These are phyloP conservation scores for Begonia loranthoides DNA, from an alignment of 306 rosid species.

Conservation along the genomic window DNA sequence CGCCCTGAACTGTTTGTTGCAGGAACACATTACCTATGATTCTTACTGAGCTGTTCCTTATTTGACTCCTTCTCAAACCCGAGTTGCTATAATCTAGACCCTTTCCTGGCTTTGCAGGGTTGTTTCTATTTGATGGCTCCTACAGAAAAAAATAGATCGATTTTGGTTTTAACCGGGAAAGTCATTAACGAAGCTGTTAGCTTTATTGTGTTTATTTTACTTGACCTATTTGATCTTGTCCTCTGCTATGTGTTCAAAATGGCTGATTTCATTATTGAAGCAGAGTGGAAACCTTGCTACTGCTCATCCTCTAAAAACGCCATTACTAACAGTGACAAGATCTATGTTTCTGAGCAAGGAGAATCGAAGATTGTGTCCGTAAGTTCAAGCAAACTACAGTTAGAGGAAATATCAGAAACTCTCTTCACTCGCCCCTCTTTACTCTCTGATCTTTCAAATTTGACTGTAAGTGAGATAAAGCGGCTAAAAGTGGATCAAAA, in stretches of 20 bases:
- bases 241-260: slow-evolving; percentile 54
- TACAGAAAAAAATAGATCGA: slow-evolving; percentile 26
- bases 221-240: slow-evolving; percentile 50
- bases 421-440: slow-evolving; percentile 66
- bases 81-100: too few relatives aligned
- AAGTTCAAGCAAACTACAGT: slow-evolving; percentile 35
- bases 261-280: slow-evolving; percentile 57
- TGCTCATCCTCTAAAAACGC: slow-evolving; percentile 62
- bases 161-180: slow-evolving; percentile 23
- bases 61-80: too few relatives aligned
- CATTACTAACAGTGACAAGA: slow-evolving; percentile 54
- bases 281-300: slow-evolving; percentile 73
- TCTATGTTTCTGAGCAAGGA: slow-evolving; percentile 71
- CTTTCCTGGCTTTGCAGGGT: too few relatives aligned
- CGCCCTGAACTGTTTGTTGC: too few relatives aligned
- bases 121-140: slow-evolving; percentile 7
- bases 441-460: slow-evolving; percentile 50
- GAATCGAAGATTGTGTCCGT: slow-evolving; percentile 63
- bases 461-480: slow-evolving; percentile 29
- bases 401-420: slow-evolving; percentile 85
- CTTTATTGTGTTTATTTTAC: slow-evolving; percentile 39
- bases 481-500: slow-evolving; percentile 18
- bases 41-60: too few relatives aligned
- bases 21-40: too few relatives aligned
- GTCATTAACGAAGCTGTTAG: slow-evolving; percentile 51